Conservation (phyloP, 1,139 yeast species). For the Kodamaea suecica region DNA sequence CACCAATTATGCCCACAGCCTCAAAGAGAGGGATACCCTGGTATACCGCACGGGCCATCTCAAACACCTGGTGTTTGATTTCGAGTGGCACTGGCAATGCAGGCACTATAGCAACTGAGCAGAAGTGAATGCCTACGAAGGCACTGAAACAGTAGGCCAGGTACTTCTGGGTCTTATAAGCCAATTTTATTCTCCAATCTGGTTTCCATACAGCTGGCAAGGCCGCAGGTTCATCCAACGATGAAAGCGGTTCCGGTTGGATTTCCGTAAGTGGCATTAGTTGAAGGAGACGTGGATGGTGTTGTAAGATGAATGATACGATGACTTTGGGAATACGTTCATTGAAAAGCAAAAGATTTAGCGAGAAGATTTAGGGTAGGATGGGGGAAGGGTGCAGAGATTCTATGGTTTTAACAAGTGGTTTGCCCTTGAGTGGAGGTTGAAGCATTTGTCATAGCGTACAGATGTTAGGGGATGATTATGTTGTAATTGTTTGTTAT, state of each 20-base stretch:
- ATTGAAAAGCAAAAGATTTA: no score
- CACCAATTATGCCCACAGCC: slow-evolving; percentile 43
- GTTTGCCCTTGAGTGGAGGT: no score
- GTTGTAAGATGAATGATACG: neutral
- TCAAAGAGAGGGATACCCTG: slow-evolving; percentile 52
- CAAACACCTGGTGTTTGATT: slow-evolving; percentile 54
- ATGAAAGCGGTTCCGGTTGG: slow-evolving; percentile 7
- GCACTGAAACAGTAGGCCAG: slow-evolving; percentile 58
- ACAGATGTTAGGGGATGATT: no score
- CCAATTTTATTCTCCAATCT: neutral
- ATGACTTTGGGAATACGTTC: no score
- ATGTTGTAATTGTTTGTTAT: no score
- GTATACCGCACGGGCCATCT: slow-evolving; percentile 61
- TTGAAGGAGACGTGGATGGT: neutral
- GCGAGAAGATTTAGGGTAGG: no score
- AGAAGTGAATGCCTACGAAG: slow-evolving; percentile 57
- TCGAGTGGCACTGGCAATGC: slow-evolving; percentile 36
- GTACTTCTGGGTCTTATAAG: slow-evolving; percentile 47
- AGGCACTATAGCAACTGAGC: slow-evolving; percentile 58
- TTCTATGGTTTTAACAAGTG: no score
- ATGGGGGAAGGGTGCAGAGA: no score
- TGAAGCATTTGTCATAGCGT: no score
- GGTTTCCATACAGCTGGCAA: slow-evolving; percentile 2
- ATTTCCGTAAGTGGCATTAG: slow-evolving; percentile 5
- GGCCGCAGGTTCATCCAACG: slow-evolving; percentile 3